phyloP scores from a whole-genome alignment of 1,284 basidiomycete genomes.

The Ganoderma boninense region DNA sequence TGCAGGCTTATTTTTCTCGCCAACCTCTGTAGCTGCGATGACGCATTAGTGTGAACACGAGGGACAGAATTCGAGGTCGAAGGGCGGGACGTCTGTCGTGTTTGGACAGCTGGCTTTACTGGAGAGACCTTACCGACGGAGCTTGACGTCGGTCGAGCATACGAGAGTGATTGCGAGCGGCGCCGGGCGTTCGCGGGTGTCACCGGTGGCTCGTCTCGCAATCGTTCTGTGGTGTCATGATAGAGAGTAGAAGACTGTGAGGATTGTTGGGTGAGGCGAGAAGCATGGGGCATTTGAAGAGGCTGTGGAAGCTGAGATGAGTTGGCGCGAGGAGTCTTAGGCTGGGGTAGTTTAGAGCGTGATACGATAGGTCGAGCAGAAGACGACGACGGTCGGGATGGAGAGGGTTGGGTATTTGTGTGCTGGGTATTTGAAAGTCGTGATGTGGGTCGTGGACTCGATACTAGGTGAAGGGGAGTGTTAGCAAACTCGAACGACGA shows the following conservation, averaged over 20 bases:
- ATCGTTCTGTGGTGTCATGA: background rate
- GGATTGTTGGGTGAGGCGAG: background rate
- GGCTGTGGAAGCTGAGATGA: slow-evolving; percentile 3
- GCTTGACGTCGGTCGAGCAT: slow-evolving; percentile 43
- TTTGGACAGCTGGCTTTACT: slow-evolving; percentile 19
- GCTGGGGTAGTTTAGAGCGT: slow-evolving; percentile 4
- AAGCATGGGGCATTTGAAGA: background rate
- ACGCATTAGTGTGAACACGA: background rate
- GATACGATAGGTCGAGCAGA: background rate
- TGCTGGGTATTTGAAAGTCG: slow-evolving; percentile 9
- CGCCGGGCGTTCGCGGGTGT: slow-evolving; percentile 5
- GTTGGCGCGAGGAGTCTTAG: background rate
- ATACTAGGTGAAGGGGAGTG: background rate
- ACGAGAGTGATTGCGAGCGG: slow-evolving; percentile 35
- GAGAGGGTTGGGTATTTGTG: slow-evolving; percentile 7
- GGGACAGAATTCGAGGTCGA: background rate
- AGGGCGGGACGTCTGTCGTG: background rate
- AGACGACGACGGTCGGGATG: slow-evolving; percentile 3
- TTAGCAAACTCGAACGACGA: background rate
- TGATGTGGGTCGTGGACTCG: slow-evolving; percentile 1
- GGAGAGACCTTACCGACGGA: slow-evolving; percentile 41
- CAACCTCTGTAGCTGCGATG: background rate
- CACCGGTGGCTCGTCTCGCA: background rate
- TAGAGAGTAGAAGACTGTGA: background rate
- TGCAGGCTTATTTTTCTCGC: background rate